These are phyloP conservation scores for Colletotrichum karsti DNA, from an alignment of 2,329 filamentous ascomycete species.

Conservation along the genomic window DNA sequence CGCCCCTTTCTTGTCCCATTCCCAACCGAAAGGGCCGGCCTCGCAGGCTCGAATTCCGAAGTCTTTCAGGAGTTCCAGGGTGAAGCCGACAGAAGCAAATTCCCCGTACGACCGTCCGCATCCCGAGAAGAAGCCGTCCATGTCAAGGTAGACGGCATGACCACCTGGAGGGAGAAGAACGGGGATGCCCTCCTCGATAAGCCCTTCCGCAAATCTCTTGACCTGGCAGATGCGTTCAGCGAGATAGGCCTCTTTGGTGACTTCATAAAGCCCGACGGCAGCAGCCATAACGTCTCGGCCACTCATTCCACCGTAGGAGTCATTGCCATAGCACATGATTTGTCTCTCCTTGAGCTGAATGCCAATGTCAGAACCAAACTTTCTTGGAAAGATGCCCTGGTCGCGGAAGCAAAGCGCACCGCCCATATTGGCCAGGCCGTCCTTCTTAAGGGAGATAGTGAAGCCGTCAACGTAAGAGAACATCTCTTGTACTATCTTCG, in stretches of 20 bases:
- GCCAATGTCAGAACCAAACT: background rate
- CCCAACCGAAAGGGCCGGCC: background rate
- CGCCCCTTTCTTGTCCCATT: background rate
- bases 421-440: conserved; percentile 35
- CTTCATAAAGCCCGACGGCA: background rate
- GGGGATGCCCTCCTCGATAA: background rate
- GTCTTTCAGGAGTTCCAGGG: background rate
- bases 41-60: background rate
- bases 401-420: conserved; percentile 11
- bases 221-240: background rate
- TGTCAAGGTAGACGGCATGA: background rate
- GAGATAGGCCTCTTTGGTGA: background rate
- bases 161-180: background rate
- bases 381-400: background rate
- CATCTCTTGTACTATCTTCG: conserved; percentile 33
- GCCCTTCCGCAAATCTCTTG: background rate
- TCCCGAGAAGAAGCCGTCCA: background rate
- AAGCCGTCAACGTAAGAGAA: conserved; percentile 34
- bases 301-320: background rate
- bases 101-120: background rate
- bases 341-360: background rate
- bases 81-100: background rate
- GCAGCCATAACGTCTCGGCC: background rate
- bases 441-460: conserved; percentile 35
- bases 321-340: background rate